Evolutionary conservation across 768 basidiomycete genomes (phyloP), one percentile per base, ranked within the genome.

Genomic region (Xerocomellus dryophilus): DNA sequence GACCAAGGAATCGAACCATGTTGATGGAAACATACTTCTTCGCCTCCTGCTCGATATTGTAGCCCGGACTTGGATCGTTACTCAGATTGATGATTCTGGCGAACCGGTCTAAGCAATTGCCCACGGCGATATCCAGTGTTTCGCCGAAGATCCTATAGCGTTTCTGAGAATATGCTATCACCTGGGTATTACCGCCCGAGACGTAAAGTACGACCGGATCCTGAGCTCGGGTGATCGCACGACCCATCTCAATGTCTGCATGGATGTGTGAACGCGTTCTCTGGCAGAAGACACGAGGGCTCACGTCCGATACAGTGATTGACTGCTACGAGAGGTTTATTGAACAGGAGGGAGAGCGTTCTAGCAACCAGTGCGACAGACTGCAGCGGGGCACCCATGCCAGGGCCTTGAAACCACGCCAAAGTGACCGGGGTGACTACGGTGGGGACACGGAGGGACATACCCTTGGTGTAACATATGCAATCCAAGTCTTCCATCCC

Each of bases 221-320:
- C 56, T 86, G 85, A 5, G 97, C 95, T 43, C 88, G 88, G 3
- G 97, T 98, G 59, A 99, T 90, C 59, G 92, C 82, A 39, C 97
- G 82, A 34, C 97, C 97, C 89, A 98, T 99, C 72, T 99, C 97
- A 60, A 99, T 99, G 70, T 99, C 97, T 98, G 66, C 25, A 14
- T 21, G 15, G 20, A 36, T 35, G 14, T 39, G 50, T 48, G 46
- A 58, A 47, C 18, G 23, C 10, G 18, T 25, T 21, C 9, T 21
- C 6, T 44, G 36, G 35, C 9, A 18, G 43, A 46, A 51, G 42
- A 47, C 17, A 51, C 15, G 47, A 31, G 5, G 8, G 51, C 53
- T 73, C 92, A 98, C 97, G 97, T 45, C 97, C 97, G 31, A 99
- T 86, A 64, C 97, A 99, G 71, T 99, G 97, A 69, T 99, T 99